Base-by-base conservation (phyloP, 2,329 filamentous ascomycete genomes). In the Fusarium sp. region DNA sequence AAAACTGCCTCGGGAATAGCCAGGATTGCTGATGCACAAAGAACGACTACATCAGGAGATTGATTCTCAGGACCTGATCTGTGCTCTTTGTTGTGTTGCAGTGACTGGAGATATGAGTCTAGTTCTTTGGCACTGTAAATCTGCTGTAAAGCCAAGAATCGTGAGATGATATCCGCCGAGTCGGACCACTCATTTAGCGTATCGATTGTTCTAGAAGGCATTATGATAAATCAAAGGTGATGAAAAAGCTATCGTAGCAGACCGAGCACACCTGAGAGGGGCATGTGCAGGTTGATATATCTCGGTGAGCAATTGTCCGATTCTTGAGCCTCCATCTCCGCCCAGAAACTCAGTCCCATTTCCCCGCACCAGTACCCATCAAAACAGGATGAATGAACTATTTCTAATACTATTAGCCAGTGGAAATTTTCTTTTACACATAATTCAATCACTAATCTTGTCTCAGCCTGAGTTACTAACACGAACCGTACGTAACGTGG, bases 1-100 rank as follows among this genome's bases (percentile, higher is more conserved):
- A 73, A 74, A 0, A 73, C 67, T 0, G 71, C 71, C 5, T 72
- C 71, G 0, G 71, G 49, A 1, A 74, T 72, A 15, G 62, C 33
- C 3, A 73, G 5, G 3, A 73, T 73, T 0, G 71, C 67, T 1
- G 71, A 73, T 7, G 67, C 71, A 0, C 62, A 73, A 0, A 73
- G 25, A 0, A 68, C 9, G 8, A 73, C 21, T 5, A 73, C 66
- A 44, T 73, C 32, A 1, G 23, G 9, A 0, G n/a, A 5, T 10
- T 15, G 5, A 19, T 6, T 0, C 11, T 4, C 18, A 2, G 25
- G 12, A 11, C 35, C 9, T 1, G 9, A 7, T 9, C 25, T 5
- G 4, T 25, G 1, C 4, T 5, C 19, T 1, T 11, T 2, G 32
- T 1, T 2, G 19, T 15, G 9, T 4, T n/a, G 15, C 0, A 61